Evolutionary conservation across 108 stramenopile species (phyloP).

Genomic region (Discostella stelligeroides): DNA sequence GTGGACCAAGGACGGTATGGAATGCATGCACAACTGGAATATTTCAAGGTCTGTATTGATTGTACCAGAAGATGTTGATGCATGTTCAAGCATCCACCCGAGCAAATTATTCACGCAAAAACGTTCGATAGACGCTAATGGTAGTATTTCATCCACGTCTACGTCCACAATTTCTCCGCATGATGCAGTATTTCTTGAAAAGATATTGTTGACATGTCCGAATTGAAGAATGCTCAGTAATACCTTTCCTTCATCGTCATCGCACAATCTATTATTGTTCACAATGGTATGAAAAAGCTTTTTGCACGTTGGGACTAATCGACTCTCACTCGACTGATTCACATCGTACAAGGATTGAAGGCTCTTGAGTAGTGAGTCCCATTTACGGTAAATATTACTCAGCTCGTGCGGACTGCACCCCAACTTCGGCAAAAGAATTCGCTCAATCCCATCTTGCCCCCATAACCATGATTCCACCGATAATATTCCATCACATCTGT

Average conservation of each 20-base stretch:
- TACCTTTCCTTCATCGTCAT: conserved; percentile 30
- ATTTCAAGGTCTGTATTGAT: conserved; percentile 54
- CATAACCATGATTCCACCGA: conserved; percentile 39
- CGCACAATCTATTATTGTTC: conserved; percentile 33
- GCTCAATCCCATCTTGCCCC: conserved; percentile 30
- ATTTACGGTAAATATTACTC: conserved; percentile 7
- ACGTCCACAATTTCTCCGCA: neutral
- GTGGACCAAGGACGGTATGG: conserved; percentile 30
- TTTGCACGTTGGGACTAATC: conserved; percentile 24
- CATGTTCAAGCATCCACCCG: conserved; percentile 74
- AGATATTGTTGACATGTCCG: conserved; percentile 28
- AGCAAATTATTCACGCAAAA: conserved; percentile 79
- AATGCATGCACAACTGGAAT: conserved; percentile 37
- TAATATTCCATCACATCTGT: conserved; percentile 24
- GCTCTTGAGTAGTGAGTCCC: conserved; percentile 8
- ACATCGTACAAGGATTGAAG: conserved; percentile 6
- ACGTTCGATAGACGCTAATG: conserved; percentile 35
- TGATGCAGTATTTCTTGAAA: conserved; percentile 9
- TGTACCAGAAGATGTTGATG: conserved; percentile 32
- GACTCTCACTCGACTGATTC: conserved; percentile 1
- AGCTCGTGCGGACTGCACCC: conserved; percentile 9
- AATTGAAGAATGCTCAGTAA: conserved; percentile 33
- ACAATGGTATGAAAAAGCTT: conserved; percentile 30
- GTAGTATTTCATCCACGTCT: conserved; percentile 1
- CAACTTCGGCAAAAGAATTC: conserved; percentile 14